phyloP scores from a whole-genome alignment of 345 rosid genomes.

The Eucalyptus curtisii region DNA sequence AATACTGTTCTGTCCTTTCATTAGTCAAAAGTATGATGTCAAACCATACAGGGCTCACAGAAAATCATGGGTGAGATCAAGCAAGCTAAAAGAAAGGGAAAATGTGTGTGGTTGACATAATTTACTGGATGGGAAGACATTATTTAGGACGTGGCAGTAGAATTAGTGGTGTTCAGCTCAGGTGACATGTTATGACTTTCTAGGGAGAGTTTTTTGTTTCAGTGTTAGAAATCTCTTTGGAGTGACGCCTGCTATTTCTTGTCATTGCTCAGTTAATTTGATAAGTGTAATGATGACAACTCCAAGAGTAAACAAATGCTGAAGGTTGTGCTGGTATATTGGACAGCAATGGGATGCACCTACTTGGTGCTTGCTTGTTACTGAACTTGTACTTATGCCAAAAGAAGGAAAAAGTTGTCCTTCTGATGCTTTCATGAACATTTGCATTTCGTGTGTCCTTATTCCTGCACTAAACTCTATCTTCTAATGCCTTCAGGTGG shows the following conservation, averaged over 20 bases:
- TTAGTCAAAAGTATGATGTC: background rate
- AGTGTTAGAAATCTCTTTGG: background rate
- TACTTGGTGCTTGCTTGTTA: background rate
- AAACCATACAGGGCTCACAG: background rate
- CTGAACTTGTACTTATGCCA: background rate
- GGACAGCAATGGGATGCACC: background rate
- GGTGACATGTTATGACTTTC: background rate
- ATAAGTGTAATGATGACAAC: background rate
- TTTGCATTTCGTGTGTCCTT: background rate
- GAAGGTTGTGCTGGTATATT: background rate
- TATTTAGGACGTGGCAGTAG: background rate
- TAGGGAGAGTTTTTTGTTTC: background rate
- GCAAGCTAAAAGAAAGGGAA: background rate
- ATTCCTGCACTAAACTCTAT: background rate
- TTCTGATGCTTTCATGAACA: background rate
- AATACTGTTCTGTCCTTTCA: background rate
- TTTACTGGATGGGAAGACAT: background rate
- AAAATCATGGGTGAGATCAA: background rate
- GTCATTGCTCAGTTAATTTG: background rate
- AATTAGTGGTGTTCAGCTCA: background rate
- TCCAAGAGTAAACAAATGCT: background rate
- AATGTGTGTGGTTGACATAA: background rate
- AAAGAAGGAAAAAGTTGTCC: background rate
- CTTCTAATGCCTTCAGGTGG: conserved; percentile 44
- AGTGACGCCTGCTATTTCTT: background rate